phyloP scores from a whole-genome alignment of 805 yeast species.

The Spathaspora gorwiae region DNA sequence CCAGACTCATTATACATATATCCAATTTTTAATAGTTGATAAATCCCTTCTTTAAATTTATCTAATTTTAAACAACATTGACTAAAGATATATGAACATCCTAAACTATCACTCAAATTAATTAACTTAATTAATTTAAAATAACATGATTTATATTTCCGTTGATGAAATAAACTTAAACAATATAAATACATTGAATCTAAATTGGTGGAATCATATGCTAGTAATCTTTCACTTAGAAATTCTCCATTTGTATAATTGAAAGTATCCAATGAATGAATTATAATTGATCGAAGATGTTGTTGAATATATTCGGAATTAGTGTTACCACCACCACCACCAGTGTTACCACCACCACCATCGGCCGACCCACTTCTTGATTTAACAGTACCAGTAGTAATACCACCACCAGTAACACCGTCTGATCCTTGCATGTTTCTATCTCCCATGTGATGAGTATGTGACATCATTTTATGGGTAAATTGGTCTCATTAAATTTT shows the following conservation, averaged over 20 bases:
- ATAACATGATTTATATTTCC: slow-evolving; percentile 60
- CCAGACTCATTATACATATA: slow-evolving; percentile 25
- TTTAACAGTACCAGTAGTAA: too few relatives aligned
- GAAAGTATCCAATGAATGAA: slow-evolving; percentile 70
- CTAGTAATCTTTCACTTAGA: slow-evolving; percentile 74
- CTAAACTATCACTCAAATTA: slow-evolving; percentile 28
- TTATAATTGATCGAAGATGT: slow-evolving; percentile 53
- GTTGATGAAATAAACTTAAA: slow-evolving; percentile 55
- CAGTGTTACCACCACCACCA: too few relatives aligned
- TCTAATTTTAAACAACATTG: slow-evolving; percentile 57
- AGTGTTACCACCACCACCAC: too few relatives aligned
- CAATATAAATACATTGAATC: slow-evolving; percentile 70
- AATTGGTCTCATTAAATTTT: too few relatives aligned
- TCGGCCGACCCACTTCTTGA: too few relatives aligned
- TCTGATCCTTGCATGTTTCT: too few relatives aligned
- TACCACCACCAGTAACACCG: too few relatives aligned
- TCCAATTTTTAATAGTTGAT: slow-evolving; percentile 30
- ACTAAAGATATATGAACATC: slow-evolving; percentile 74
- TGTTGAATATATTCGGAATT: slow-evolving; percentile 21
- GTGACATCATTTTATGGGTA: too few relatives aligned
- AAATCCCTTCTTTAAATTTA: slow-evolving; percentile 58
- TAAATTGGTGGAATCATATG: slow-evolving; percentile 50
- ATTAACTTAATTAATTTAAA: slow-evolving; percentile 26
- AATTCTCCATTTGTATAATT: slow-evolving; percentile 75
- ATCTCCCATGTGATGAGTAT: too few relatives aligned